A percentile compares a stretch with the other conserved stretches of the same genome.
Evolutionary conservation across 257 asterid species (phyloP).

Genomic region (Forsythia suspensa): DNA sequence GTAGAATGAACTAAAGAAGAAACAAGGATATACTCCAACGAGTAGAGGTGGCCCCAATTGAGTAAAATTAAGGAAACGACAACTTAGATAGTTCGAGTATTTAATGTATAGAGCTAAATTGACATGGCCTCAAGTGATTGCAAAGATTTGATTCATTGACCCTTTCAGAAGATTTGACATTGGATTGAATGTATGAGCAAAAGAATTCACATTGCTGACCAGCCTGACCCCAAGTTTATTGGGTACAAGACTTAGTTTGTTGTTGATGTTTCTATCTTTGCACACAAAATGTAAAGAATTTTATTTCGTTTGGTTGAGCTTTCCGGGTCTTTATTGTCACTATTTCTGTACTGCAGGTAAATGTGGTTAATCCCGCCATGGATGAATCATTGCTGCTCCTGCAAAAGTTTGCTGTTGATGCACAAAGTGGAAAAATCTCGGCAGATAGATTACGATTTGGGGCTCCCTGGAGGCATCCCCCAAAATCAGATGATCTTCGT

Average conservation of each 20-base stretch:
- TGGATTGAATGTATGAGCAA: neutral
- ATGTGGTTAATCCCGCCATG: slow-evolving; percentile 94
- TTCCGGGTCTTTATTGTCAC: slow-evolving; percentile 3
- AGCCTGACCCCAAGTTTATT: neutral
- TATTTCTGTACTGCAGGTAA: slow-evolving; percentile 47
- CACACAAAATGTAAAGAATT: neutral
- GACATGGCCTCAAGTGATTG: neutral
- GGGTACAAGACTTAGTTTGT: neutral
- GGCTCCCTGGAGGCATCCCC: slow-evolving; percentile 97
- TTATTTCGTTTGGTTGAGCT: neutral
- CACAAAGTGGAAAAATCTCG: slow-evolving; percentile 59
- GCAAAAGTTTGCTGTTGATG: slow-evolving; percentile 77
- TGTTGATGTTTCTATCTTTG: neutral
- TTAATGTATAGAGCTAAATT: neutral
- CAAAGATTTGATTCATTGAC: neutral
- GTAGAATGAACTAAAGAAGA: neutral
- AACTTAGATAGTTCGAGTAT: neutral
- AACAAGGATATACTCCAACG: neutral
- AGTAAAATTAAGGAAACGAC: too few relatives aligned
- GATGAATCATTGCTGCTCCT: slow-evolving; percentile 65
- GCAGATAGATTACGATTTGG: slow-evolving; percentile 76
- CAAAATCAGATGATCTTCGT: slow-evolving; percentile 40
- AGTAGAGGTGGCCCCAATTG: neutral
- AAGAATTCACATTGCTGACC: neutral
- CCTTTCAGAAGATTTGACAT: neutral